Percentiles rank a stretch among this genome's conserved stretches.
phyloP scores from a whole-genome alignment of 2,329 filamentous ascomycete species.

The Ophiostoma sp. region DNA sequence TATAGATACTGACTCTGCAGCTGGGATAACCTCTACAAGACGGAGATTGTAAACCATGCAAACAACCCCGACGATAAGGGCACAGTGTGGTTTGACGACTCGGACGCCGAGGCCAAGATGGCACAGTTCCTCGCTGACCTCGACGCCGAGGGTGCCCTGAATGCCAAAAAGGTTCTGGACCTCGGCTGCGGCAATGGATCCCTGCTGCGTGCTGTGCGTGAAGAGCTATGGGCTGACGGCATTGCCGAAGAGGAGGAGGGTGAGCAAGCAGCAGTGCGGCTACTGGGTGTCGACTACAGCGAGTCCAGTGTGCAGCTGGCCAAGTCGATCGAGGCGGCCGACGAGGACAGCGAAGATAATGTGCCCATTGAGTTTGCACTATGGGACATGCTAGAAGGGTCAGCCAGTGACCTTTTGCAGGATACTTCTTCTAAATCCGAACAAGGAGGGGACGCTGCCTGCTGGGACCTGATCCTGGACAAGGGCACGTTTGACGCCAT shows the following conservation, averaged over 20 bases:
- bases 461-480: slow-evolving; percentile 90
- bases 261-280: slow-evolving; percentile 56
- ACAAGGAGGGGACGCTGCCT: slow-evolving; percentile 31
- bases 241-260: slow-evolving; percentile 57
- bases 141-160: slow-evolving; percentile 30
- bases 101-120: slow-evolving; percentile 77
- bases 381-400: slow-evolving; percentile 59
- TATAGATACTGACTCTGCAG: slow-evolving; percentile 39
- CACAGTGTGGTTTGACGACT: slow-evolving; percentile 95
- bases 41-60: slow-evolving; percentile 65
- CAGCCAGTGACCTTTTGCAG: slow-evolving; percentile 5
- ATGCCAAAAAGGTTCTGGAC: slow-evolving; percentile 63
- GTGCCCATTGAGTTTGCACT: slow-evolving; percentile 41
- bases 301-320: slow-evolving; percentile 69
- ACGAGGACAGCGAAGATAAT: slow-evolving; percentile 23
- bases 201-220: slow-evolving; percentile 74
- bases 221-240: slow-evolving; percentile 36
- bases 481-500: slow-evolving; percentile 98
- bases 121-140: slow-evolving; percentile 56
- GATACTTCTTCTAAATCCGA: background rate
- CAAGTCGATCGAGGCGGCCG: slow-evolving; percentile 49
- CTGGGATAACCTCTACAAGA: slow-evolving; percentile 70
- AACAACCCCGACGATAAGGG: slow-evolving; percentile 72
- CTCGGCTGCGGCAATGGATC: slow-evolving; percentile 93
- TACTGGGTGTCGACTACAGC: slow-evolving; percentile 89